These are phyloP conservation scores for Neurospora sp. DNA, from an alignment of 495 filamentous ascomycete genomes.

Conservation along the genomic window DNA sequence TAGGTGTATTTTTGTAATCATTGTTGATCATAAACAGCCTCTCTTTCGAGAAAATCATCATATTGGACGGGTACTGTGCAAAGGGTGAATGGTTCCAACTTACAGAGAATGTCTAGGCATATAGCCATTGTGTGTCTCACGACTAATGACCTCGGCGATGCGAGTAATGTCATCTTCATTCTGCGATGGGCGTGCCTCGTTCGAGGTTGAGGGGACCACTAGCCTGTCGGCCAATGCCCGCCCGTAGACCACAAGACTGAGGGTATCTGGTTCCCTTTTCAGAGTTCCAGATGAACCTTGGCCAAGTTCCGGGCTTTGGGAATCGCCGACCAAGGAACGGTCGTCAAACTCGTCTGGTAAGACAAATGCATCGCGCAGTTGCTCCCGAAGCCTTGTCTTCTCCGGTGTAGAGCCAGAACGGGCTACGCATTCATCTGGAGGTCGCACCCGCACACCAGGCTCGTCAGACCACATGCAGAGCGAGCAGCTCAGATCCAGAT, in stretches of 20 bases:
- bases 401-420: background rate
- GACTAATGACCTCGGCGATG: slow-evolving; percentile 8
- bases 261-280: background rate
- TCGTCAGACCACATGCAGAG: slow-evolving; percentile 21
- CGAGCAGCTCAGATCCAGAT: slow-evolving; percentile 16
- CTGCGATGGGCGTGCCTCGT: background rate
- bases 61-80: background rate
- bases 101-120: slow-evolving; percentile 18
- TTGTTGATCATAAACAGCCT: background rate
- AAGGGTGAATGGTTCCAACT: background rate
- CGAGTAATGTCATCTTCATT: slow-evolving; percentile 4
- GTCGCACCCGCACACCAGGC: background rate
- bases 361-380: slow-evolving; percentile 11
- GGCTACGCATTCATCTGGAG: slow-evolving; percentile 2
- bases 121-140: slow-evolving; percentile 7
- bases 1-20: background rate
- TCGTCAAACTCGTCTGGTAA: slow-evolving; percentile 23
- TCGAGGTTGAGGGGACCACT: background rate
- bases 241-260: slow-evolving; percentile 2
- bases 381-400: slow-evolving; percentile 1
- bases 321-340: background rate
- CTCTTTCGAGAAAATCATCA: slow-evolving; percentile 1
- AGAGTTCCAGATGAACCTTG: background rate
- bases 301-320: background rate
- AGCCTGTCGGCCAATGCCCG: background rate